Evolutionary conservation across 176 grass and related monocot genomes (phyloP).

Genomic region (Puccinellia tenuiflora): DNA sequence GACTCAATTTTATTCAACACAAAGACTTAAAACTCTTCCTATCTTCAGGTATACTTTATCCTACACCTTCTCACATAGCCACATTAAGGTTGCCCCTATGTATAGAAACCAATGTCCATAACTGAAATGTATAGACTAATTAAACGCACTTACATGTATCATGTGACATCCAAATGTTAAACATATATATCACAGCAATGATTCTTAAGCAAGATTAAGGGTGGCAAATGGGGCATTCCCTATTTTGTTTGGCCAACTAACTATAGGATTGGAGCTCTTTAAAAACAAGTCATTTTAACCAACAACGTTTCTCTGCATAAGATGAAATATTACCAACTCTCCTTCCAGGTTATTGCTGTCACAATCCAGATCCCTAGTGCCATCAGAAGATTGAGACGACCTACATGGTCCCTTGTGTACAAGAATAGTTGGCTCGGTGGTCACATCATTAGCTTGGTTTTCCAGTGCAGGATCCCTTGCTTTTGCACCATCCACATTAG

Average conservation of each 20-base stretch:
- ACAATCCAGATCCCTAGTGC: slow-evolving; percentile 46
- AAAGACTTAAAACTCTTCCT: neutral
- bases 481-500: slow-evolving; percentile 11
- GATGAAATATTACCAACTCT: slow-evolving; percentile 53
- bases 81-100: no score
- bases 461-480: slow-evolving; percentile 10
- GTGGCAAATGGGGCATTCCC: neutral
- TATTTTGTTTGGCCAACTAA: neutral
- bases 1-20: neutral
- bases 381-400: slow-evolving; percentile 60
- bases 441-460: slow-evolving; percentile 33
- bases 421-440: slow-evolving; percentile 1
- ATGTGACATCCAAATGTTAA: neutral
- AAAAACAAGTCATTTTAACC: neutral
- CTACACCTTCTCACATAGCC: no score
- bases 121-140: neutral
- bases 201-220: neutral
- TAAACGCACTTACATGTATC: neutral
- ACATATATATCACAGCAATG: neutral
- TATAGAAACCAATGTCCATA: neutral
- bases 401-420: slow-evolving; percentile 43
- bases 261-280: neutral
- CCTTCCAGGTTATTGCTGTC: slow-evolving; percentile 69
- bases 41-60: neutral
- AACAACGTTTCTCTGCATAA: neutral